These are phyloP conservation scores for Triticum monococcum DNA, from an alignment of 176 grass and related monocot species.

Conservation along the genomic window DNA sequence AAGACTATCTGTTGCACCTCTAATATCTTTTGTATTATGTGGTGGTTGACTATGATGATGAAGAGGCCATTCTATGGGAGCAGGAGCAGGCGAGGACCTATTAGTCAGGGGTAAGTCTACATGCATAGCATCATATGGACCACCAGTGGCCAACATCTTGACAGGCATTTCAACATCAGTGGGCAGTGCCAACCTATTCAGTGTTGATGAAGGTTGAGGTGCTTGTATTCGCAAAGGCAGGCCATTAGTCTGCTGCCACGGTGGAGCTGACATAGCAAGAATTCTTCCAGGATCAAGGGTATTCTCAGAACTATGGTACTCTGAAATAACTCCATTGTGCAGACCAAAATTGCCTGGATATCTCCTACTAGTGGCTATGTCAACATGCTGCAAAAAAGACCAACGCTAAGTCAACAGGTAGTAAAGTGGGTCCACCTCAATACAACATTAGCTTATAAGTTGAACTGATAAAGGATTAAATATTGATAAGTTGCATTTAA, in stretches of 20 bases:
- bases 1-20: slow-evolving; percentile 43
- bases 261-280: slow-evolving; percentile 30
- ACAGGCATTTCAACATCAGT: slow-evolving; percentile 53
- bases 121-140: slow-evolving; percentile 45
- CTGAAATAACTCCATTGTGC: slow-evolving; percentile 42
- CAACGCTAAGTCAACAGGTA: slow-evolving; percentile 8
- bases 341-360: slow-evolving; percentile 41
- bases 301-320: slow-evolving; percentile 51
- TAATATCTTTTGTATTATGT: slow-evolving; percentile 53
- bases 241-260: slow-evolving; percentile 55
- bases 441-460: background rate
- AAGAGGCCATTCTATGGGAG: slow-evolving; percentile 41
- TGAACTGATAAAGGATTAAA: slow-evolving; percentile 26
- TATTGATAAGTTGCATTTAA: background rate
- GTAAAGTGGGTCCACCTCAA: slow-evolving; percentile 1
- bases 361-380: slow-evolving; percentile 44
- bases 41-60: slow-evolving; percentile 39
- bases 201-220: slow-evolving; percentile 41
- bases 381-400: slow-evolving; percentile 49
- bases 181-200: slow-evolving; percentile 43
- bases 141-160: slow-evolving; percentile 40
- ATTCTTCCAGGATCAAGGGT: slow-evolving; percentile 33
- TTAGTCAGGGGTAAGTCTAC: slow-evolving; percentile 37
- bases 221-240: slow-evolving; percentile 45
- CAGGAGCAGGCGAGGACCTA: slow-evolving; percentile 37